Conservation (phyloP, 768 basidiomycete genomes). For the Kondoa malvinella region DNA sequence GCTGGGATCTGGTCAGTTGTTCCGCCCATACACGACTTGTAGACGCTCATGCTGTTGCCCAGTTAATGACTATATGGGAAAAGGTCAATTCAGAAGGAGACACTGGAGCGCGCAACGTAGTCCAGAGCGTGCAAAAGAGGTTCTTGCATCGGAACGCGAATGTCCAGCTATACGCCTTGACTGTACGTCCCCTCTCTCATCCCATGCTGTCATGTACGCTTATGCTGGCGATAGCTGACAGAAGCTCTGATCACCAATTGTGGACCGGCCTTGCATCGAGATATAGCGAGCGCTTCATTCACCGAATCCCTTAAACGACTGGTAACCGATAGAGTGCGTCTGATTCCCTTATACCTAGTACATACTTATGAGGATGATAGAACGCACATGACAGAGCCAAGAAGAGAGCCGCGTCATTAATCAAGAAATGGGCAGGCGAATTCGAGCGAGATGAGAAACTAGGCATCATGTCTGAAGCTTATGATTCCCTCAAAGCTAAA, state of each 20-base stretch:
- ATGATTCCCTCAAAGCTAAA: slow-evolving; percentile 61
- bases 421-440: slow-evolving; percentile 68
- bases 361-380: slow-evolving; percentile 35
- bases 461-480: slow-evolving; percentile 81
- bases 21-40: no score
- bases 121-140: slow-evolving; percentile 71
- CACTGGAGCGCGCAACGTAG: slow-evolving; percentile 65
- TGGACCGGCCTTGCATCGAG: slow-evolving; percentile 57
- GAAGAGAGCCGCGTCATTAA: slow-evolving; percentile 49
- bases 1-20: slow-evolving; percentile 93
- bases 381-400: slow-evolving; percentile 85
- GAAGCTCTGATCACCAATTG: slow-evolving; percentile 89
- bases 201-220: neutral
- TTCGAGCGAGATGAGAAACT: slow-evolving; percentile 64
- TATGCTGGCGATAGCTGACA: slow-evolving; percentile 37
- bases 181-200: slow-evolving; percentile 31
- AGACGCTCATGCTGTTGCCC: no score
- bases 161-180: slow-evolving; percentile 83
- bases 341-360: no score
- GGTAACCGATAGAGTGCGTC: slow-evolving; percentile 61
- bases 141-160: slow-evolving; percentile 87
- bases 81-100: slow-evolving; percentile 82
- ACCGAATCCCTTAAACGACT: slow-evolving; percentile 74
- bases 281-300: slow-evolving; percentile 77
- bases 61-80: slow-evolving; percentile 87